phyloP scores from a whole-genome alignment of 2,329 filamentous ascomycete genomes.

The Aspergillus hortae region DNA sequence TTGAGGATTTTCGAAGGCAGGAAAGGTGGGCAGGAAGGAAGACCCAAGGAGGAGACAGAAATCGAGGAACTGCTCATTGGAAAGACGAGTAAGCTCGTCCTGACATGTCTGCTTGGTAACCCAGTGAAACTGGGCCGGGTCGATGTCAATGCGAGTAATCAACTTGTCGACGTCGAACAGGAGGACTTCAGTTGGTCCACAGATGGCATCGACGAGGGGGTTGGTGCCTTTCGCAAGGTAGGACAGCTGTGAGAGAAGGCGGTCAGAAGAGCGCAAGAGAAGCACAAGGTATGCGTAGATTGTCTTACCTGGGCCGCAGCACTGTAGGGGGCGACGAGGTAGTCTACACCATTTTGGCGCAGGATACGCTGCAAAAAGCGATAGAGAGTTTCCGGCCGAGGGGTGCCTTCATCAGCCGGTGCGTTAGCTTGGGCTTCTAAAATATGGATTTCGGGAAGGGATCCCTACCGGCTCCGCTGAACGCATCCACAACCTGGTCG shows the following conservation, averaged over 20 bases:
- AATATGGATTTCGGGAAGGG: not conserved
- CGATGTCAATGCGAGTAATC: conserved; percentile 56
- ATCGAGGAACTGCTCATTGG: conserved; percentile 75
- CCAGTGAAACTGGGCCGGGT: conserved; percentile 61
- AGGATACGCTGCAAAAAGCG: conserved; percentile 74
- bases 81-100: conserved; percentile 60
- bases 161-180: conserved; percentile 79
- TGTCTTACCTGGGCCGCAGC: conserved; percentile 74
- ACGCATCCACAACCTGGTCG: conserved; percentile 76
- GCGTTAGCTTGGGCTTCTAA: conserved; percentile 24
- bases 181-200: conserved; percentile 79
- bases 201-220: conserved; percentile 69
- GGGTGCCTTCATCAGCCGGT: conserved; percentile 55
- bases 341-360: conserved; percentile 65
- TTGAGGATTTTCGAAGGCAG: conserved; percentile 64
- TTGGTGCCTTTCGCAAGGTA: conserved; percentile 70
- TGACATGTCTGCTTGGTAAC: conserved; percentile 67
- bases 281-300: not conserved
- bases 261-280: conserved; percentile 3
- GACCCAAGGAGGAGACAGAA: conserved; percentile 79
- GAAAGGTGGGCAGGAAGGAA: conserved; percentile 74
- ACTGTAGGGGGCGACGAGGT: conserved; percentile 81
- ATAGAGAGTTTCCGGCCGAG: conserved; percentile 68
- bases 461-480: conserved; percentile 70
- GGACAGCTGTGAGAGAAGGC: conserved; percentile 50